Percentiles rank a stretch among this genome's conserved stretches.
phyloP scores from a whole-genome alignment of 2,329 filamentous ascomycete species.

The Sporothrix sp. region DNA sequence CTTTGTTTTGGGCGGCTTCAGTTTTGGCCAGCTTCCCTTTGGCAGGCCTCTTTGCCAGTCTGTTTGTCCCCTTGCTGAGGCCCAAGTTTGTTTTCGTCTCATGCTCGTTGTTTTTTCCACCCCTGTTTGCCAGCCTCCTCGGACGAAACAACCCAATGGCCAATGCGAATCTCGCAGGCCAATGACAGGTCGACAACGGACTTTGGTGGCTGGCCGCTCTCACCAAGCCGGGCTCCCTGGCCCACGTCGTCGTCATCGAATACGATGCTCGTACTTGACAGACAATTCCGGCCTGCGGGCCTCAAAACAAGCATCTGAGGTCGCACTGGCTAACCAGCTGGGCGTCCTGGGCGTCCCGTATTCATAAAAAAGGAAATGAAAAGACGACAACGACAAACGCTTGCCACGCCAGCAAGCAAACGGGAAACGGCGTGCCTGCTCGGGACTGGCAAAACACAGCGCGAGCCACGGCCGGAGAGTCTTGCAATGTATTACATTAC shows the following conservation, averaged over 20 bases:
- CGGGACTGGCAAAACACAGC: neutral
- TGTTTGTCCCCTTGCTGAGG: neutral
- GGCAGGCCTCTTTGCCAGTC: neutral
- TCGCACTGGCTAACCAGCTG: neutral
- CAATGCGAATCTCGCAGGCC: too few relatives aligned
- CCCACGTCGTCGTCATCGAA: too few relatives aligned
- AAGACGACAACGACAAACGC: neutral
- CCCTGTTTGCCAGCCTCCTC: constrained; percentile 3
- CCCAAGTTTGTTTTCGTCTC: neutral
- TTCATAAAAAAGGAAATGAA: constrained; percentile 6
- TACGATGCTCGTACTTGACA: too few relatives aligned
- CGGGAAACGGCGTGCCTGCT: neutral
- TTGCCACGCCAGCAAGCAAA: neutral
- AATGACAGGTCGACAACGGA: too few relatives aligned
- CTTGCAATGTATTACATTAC: too few relatives aligned
- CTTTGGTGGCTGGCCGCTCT: too few relatives aligned
- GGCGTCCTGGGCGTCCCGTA: too few relatives aligned
- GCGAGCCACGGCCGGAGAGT: neutral
- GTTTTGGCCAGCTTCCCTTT: neutral
- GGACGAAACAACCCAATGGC: constrained; percentile 5
- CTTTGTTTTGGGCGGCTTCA: constrained; percentile 4
- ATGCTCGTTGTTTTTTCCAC: neutral
- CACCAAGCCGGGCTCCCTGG: too few relatives aligned
- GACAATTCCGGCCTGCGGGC: neutral
- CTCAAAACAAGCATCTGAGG: neutral